Conservation (phyloP, 2,329 filamentous ascomycete species). For the Colletotrichum lupini region DNA sequence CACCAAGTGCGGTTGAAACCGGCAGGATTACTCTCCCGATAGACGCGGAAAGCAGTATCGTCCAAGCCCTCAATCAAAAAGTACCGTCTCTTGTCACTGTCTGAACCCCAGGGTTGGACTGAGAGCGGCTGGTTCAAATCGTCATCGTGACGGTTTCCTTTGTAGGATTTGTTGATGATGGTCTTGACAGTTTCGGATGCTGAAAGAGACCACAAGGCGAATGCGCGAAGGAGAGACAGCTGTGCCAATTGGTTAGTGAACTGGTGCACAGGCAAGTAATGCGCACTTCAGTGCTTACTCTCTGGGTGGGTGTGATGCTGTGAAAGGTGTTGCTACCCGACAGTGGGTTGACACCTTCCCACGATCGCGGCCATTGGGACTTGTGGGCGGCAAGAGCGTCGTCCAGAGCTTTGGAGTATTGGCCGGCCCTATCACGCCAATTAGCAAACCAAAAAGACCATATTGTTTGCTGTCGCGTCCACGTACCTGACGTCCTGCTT, state of each 20-base stretch:
- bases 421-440: slow-evolving; percentile 74
- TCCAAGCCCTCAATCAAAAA: slow-evolving; percentile 94
- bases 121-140: slow-evolving; percentile 87
- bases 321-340: slow-evolving; percentile 84
- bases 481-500: slow-evolving; percentile 99
- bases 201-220: slow-evolving; percentile 89
- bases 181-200: slow-evolving; percentile 86
- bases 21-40: slow-evolving; percentile 89
- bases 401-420: slow-evolving; percentile 93
- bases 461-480: background rate
- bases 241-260: slow-evolving; percentile 50
- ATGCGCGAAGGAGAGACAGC: slow-evolving; percentile 84
- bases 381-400: slow-evolving; percentile 89
- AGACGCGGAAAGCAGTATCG: slow-evolving; percentile 93
- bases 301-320: slow-evolving; percentile 82
- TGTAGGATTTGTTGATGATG: slow-evolving; percentile 89
- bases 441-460: slow-evolving; percentile 11
- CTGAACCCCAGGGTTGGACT: slow-evolving; percentile 89
- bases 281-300: slow-evolving; percentile 65
- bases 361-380: slow-evolving; percentile 86
- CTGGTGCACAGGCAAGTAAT: background rate
- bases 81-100: slow-evolving; percentile 92
- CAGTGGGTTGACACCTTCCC: slow-evolving; percentile 86
- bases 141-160: slow-evolving; percentile 84
- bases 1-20: slow-evolving; percentile 85